Evolutionary conservation across 495 filamentous ascomycete species (phyloP), one percentile per base, ranked within the genome.

Genomic region (Cercophora sp.): DNA sequence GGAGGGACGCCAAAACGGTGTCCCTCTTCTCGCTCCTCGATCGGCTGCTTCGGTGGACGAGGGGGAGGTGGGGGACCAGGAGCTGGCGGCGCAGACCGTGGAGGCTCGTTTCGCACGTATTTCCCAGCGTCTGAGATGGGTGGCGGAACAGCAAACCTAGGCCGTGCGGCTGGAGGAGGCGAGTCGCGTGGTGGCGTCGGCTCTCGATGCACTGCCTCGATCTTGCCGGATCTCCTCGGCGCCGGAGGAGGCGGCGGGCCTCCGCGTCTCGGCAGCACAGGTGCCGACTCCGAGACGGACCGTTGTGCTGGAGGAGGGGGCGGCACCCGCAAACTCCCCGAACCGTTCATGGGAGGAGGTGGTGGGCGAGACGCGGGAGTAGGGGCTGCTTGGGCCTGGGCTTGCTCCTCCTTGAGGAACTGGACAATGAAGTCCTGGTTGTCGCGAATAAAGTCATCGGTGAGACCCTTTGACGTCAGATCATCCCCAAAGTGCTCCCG

Each of bases 381-480:
- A 11, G 87, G 79, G 10, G 79, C 54, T 10, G 66, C 41, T 49
- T 58, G 70, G 65, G 40, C 70, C 59, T 76, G 76, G 24, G 78
- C 78, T 66, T 92, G 87, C 59, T 89, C 83, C 66, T 93, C 79
- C 57, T 85, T 85, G 58, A 96, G 85, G 61, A 93, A 98, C 15
- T 84, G 77, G 67, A 92, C 89, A 67, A 97, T 98, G 59, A 96
- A 97, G 47, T 96, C 92, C 34, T 90, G 86, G 61, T 96, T 91
- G 51, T 94, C 87, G 48, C 82, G 84, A 51, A 97, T 93, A 58
- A 93, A 85, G 62, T 96, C 92, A 60, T 93, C 87, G 1, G 88
- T 94, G 37, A 96, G 88, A 3, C 92, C 93, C 84, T 96, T 90
- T 23, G 80, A 72, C 59, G 83, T 74, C 19, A 98, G 71, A 61